These are phyloP conservation scores for Eucalyptus fibrosa DNA, from an alignment of 345 rosid species.

Conservation along the genomic window DNA sequence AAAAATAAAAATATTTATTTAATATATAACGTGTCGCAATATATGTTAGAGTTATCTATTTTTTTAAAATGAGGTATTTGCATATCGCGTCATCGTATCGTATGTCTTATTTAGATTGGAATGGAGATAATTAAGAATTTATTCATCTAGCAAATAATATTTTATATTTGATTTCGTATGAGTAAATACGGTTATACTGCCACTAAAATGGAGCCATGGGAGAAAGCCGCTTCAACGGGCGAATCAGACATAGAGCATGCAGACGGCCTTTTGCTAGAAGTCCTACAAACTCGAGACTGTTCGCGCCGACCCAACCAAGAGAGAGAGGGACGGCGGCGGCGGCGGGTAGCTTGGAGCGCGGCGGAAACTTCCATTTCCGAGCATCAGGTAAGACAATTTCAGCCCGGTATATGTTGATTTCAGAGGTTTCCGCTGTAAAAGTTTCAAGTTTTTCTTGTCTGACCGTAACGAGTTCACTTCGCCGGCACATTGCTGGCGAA, in stretches of 20 bases:
- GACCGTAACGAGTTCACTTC: not conserved
- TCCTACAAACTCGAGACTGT: not conserved
- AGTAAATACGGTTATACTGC: not conserved
- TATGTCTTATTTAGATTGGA: not conserved
- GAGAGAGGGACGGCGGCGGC: not conserved
- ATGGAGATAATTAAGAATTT: not conserved
- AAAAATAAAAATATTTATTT: too few relatives aligned
- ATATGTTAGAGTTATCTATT: rapidly evolving
- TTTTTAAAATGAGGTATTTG: rapidly evolving
- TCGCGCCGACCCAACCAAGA: not conserved
- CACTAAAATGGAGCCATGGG: not conserved
- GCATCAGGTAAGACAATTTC: not conserved
- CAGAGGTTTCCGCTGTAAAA: not conserved
- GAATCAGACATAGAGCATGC: not conserved
- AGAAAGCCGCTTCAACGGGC: not conserved
- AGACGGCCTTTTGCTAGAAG: not conserved
- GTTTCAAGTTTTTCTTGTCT: not conserved
- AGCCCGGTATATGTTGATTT: not conserved
- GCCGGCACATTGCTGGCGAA: not conserved
- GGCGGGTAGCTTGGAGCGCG: not conserved
- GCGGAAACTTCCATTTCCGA: not conserved
- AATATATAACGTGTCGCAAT: too few relatives aligned
- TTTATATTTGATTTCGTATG: not conserved
- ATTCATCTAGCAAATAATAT: not conserved
- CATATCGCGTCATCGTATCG: rapidly evolving